phyloP scores from a whole-genome alignment of 2,329 filamentous ascomycete genomes.

The Cryphonectria naterciae region DNA sequence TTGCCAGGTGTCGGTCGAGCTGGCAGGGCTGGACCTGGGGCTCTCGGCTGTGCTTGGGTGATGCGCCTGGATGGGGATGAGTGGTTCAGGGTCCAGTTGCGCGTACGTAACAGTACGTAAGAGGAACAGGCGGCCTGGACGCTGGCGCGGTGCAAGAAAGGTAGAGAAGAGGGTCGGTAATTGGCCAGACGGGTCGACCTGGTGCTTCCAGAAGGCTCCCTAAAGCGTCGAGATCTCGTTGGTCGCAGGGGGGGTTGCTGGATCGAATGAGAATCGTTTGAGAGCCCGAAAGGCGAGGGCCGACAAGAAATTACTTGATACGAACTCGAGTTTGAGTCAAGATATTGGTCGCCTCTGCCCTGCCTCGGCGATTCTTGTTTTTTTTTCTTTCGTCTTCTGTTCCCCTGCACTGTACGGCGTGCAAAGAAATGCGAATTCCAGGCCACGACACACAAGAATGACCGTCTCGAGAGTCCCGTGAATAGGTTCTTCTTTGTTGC shows the following conservation, averaged over 20 bases:
- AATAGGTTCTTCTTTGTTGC: neutral
- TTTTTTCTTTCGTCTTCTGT: neutral
- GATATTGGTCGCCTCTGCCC: neutral
- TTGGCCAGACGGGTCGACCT: constrained; percentile 17
- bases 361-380: neutral
- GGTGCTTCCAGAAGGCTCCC: constrained; percentile 21
- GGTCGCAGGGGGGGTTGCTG: constrained; percentile 15
- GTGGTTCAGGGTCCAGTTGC: constrained; percentile 30
- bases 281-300: constrained; percentile 7
- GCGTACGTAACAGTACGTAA: constrained; percentile 41
- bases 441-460: neutral
- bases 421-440: neutral
- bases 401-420: neutral
- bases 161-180: constrained; percentile 18
- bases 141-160: constrained; percentile 20
- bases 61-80: neutral
- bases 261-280: constrained; percentile 9
- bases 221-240: neutral
- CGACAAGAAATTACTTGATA: constrained; percentile 3
- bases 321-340: neutral
- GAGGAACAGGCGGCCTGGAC: constrained; percentile 11
- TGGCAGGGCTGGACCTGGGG: constrained; percentile 6
- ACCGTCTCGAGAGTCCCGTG: neutral
- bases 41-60: neutral
- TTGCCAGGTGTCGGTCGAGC: neutral